Base-by-base conservation (phyloP, 1,139 yeast genomes). In the Lodderomyces metapsilosis region DNA sequence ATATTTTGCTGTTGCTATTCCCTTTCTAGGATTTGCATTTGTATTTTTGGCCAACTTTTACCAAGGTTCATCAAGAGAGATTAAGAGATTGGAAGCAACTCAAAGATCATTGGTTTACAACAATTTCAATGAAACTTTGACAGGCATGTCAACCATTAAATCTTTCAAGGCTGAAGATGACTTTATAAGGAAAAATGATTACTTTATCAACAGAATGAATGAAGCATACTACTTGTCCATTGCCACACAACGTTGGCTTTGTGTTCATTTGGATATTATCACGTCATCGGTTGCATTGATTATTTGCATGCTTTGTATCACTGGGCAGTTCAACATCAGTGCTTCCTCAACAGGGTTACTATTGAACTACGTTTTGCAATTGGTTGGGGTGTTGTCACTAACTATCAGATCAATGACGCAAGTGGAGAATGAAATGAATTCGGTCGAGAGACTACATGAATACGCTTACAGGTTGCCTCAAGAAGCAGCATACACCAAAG, bases 401-500 rank as follows among this genome's bases (percentile, higher is more conserved):
- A 61, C 71, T 5, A 60, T 71, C 16, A 61, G 76, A 49, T 57
- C 74, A 41, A 66, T 64, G 68, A 72, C 77, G 12, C 70, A 66
- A 51, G 74, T 70, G 40, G 77, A 72, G 49, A 70, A 63, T 45
- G 75, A 70, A 51, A 70, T 72, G 76, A 71, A 71, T 50, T 65
- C 75, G 1, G 75, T 67, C 18, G 77, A 72, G 52, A 62, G 77
- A 56, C 58, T 71, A 41, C 62, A 68, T 52, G 61, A 68, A 34
- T 72, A 71, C 50, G 74, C 76, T 4, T 67, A 59, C 47, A 47
- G 61, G 24, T 62, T 88, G 42, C 86, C 84, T 0, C 88, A 85
- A 62, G 98, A 92, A 61, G 86, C 92, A 7, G 74, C 83, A 1
- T 78, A 79, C 22, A 71, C 64, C 39, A 68, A 80, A 16, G 89